These are phyloP conservation scores for Kluyveromyces wickerhamii DNA, from an alignment of 805 yeast genomes.

Conservation along the genomic window DNA sequence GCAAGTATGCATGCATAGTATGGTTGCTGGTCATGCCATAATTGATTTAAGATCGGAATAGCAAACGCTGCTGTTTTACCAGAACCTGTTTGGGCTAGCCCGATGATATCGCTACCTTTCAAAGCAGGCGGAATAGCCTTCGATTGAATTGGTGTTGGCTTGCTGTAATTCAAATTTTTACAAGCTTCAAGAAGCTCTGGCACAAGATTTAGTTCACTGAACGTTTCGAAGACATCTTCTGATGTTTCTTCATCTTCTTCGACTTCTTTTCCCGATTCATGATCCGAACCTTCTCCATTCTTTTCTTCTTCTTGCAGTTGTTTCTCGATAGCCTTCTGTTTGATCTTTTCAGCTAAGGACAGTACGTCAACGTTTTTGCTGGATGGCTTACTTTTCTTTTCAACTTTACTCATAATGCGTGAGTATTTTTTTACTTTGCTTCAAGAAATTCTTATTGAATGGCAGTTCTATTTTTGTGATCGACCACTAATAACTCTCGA, in stretches of 20 bases:
- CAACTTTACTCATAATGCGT: constrained; percentile 6
- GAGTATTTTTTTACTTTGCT: no score
- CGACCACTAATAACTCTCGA: no score
- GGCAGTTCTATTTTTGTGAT: no score
- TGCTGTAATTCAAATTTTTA: constrained; percentile 59
- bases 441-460: no score
- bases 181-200: constrained; percentile 79
- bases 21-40: constrained; percentile 85
- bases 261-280: no score
- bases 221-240: constrained; percentile 32
- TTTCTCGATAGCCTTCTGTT: constrained; percentile 33
- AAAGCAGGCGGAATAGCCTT: constrained; percentile 88
- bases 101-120: constrained; percentile 86
- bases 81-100: constrained; percentile 95
- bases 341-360: constrained; percentile 51
- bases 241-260: constrained; percentile 11
- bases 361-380: constrained; percentile 24
- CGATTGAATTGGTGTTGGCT: constrained; percentile 91
- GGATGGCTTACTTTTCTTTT: constrained; percentile 6
- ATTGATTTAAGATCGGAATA: constrained; percentile 81
- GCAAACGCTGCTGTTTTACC: constrained; percentile 99
- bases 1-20: constrained; percentile 84
- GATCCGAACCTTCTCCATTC: constrained; percentile 5
- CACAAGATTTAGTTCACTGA: constrained; percentile 54
- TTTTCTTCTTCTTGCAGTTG: constrained; percentile 13